phyloP scores from a whole-genome alignment of 495 filamentous ascomycete genomes.

The Annulohypoxylon bovei region DNA sequence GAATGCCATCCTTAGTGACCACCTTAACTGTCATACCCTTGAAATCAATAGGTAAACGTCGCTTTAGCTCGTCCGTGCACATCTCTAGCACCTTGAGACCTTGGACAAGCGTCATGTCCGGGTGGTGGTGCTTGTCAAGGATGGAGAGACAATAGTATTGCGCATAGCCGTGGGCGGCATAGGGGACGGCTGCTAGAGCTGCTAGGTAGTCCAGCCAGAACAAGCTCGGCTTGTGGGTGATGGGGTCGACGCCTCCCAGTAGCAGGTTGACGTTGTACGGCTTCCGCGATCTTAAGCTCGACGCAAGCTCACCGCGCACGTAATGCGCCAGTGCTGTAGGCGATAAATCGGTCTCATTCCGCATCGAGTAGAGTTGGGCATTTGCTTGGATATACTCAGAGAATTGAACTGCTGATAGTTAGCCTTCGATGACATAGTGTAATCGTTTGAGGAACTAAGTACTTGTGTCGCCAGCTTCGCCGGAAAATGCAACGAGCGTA shows the following conservation, averaged over 20 bases:
- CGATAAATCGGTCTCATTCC: slow-evolving; percentile 89
- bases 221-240: slow-evolving; percentile 84
- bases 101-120: slow-evolving; percentile 85
- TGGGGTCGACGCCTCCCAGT: slow-evolving; percentile 89
- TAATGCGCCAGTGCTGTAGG: slow-evolving; percentile 90
- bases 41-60: slow-evolving; percentile 96
- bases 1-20: slow-evolving; percentile 89
- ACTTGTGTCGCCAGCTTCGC: slow-evolving; percentile 97
- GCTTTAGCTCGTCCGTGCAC: slow-evolving; percentile 96
- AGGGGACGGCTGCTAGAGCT: slow-evolving; percentile 84
- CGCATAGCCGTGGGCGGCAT: slow-evolving; percentile 97
- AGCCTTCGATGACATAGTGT: slow-evolving; percentile 39
- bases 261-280: slow-evolving; percentile 97
- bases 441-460: slow-evolving; percentile 26
- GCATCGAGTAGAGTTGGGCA: slow-evolving; percentile 97
- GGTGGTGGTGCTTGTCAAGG: slow-evolving; percentile 97
- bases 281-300: slow-evolving; percentile 85
- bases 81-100: slow-evolving; percentile 89
- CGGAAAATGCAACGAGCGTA: slow-evolving; percentile 95
- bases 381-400: slow-evolving; percentile 99
- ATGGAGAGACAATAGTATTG: slow-evolving; percentile 98
- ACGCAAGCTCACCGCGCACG: slow-evolving; percentile 90
- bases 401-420: slow-evolving; percentile 82
- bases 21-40: slow-evolving; percentile 95
- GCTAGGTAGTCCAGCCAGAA: slow-evolving; percentile 99